Base-by-base conservation (phyloP, 2,329 filamentous ascomycete species). In the Onygenales sp. region DNA sequence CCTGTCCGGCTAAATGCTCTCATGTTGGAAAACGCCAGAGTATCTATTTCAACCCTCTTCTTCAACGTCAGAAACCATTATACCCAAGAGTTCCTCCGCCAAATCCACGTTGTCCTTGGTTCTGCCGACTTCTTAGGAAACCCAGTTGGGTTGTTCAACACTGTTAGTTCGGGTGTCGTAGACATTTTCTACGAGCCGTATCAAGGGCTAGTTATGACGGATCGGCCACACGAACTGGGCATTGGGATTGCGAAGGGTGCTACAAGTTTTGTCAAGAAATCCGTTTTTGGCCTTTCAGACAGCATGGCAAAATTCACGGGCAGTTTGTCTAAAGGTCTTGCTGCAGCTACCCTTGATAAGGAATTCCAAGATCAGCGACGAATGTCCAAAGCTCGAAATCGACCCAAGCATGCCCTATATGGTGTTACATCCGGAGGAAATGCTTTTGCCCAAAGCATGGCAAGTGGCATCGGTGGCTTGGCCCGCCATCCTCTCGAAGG, bases 101-200 rank as follows among this genome's bases (percentile, higher is more conserved):
- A 98, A 73, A 86, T 98, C 13, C 94, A 98, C 76, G 91, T 97
- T 71, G 93, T 98, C 59, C 82, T 98, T 53, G 93, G 93, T 14
- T 97, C 92, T 5, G 93, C 93, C 4, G 93, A 98, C 69, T 97
- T 98, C 79, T 77, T 98, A 5, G 93, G 93, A 39, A 98, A 98
- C 63, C 93, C 93, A 0, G 94, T 98, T 13, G 93, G 93, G 44
- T 77, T 98, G 43, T 98, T 98, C 83, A 97, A 95, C 75, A 98
- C 92, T 67, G 87, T 98, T 70, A 95, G 89, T 62, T 98, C 93
- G 45, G 93, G 94, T 62, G 88, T 98, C 51, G 91, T 88, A 17
- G 93, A 96, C 67, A 95, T 98, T 66, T 98, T 98, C 75, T 98
- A 98, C 76, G 94, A 98, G 68, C 93, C 93, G 39, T 98, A 98